Percentiles rank a stretch among this genome's conserved stretches.
These are phyloP conservation scores for Antrodiella citrinella DNA, from an alignment of 768 basidiomycete genomes.

Conservation along the genomic window DNA sequence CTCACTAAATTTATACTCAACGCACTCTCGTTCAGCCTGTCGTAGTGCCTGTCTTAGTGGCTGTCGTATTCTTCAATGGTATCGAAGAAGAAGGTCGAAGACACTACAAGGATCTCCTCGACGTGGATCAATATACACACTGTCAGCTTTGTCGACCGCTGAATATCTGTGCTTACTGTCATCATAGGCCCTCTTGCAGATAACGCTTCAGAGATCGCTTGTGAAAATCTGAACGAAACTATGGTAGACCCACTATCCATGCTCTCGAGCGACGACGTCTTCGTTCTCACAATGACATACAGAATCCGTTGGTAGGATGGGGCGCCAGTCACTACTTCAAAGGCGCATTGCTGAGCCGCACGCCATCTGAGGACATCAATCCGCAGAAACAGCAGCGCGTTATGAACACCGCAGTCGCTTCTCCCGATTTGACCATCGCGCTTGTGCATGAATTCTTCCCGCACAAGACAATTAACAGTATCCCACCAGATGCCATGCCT, in stretches of 20 bases:
- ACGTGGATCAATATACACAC: constrained; percentile 26
- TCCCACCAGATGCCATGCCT: constrained; percentile 27
- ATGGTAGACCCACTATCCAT: constrained; percentile 18
- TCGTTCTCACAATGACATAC: background rate
- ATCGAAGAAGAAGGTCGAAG: constrained; percentile 34
- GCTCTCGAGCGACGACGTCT: background rate
- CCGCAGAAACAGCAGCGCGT: constrained; percentile 23
- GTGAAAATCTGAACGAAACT: constrained; percentile 31
- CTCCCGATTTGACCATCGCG: constrained; percentile 21
- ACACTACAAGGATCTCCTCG: constrained; percentile 33
- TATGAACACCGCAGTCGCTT: constrained; percentile 15
- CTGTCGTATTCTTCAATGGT: constrained; percentile 35
- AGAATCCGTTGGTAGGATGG: constrained; percentile 27
- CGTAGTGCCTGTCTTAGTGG: background rate
- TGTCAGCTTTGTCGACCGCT: background rate
- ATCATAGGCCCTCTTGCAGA: constrained; percentile 31
- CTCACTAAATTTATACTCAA: background rate
- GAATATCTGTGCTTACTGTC: background rate
- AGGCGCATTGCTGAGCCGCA: constrained; percentile 24
- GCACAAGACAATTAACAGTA: constrained; percentile 26
- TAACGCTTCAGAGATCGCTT: constrained; percentile 33
- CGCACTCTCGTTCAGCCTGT: background rate
- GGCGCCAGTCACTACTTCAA: constrained; percentile 33
- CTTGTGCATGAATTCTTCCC: constrained; percentile 36
- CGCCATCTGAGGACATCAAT: constrained; percentile 18